Evolutionary conservation across 192 early-diverging fungal genomes (phyloP).

Genomic region (Linnemannia elongata): DNA sequence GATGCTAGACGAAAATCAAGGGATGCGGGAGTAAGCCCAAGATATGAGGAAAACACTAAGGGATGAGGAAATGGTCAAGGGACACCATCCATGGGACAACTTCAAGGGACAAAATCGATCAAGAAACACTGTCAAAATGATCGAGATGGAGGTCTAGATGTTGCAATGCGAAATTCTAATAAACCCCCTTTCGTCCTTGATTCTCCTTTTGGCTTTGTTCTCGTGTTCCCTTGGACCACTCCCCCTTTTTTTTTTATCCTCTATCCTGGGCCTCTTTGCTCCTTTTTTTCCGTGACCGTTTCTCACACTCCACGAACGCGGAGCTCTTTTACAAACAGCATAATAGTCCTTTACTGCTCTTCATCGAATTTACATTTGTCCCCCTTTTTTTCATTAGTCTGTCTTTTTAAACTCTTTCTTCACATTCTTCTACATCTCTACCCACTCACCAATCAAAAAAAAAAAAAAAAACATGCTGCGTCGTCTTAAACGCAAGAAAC

Average conservation of each 20-base stretch:
- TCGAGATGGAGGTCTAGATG: no score
- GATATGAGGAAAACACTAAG: no score
- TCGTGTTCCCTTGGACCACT: no score
- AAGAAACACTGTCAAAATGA: no score
- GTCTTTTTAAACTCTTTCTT: slow-evolving; percentile 5
- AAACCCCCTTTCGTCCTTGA: background rate
- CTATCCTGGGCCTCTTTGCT: background rate
- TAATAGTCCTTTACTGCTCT: background rate
- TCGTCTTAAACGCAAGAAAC: slow-evolving; percentile 8
- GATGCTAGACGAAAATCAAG: no score
- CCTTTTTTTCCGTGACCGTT: background rate
- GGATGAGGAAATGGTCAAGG: no score
- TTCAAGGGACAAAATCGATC: no score
- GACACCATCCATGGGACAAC: no score
- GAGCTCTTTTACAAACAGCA: background rate
- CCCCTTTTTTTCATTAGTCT: background rate
- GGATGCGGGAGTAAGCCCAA: no score
- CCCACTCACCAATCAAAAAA: background rate
- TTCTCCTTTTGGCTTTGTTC: no score
- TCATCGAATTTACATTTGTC: background rate
- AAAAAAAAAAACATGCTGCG: slow-evolving; percentile 2
- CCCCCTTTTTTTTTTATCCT: background rate
- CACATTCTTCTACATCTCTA: background rate
- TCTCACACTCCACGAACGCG: background rate
- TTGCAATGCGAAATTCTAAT: no score